phyloP scores from a whole-genome alignment of 2,329 filamentous ascomycete species.

The Aspergillus piperis region DNA sequence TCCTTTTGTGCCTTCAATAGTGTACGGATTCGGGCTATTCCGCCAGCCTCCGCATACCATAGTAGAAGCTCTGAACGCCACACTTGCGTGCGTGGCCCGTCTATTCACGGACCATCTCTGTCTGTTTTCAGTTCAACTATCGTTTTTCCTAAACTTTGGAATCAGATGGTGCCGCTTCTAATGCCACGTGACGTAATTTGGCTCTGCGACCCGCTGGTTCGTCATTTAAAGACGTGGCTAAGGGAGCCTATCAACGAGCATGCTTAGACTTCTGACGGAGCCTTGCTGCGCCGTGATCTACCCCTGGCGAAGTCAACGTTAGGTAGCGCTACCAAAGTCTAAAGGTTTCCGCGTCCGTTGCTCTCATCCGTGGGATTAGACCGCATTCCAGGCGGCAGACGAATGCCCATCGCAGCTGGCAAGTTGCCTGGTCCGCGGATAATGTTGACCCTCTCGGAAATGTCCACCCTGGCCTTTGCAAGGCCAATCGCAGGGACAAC shows the following conservation, averaged over 20 bases:
- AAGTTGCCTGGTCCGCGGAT: conserved; percentile 22
- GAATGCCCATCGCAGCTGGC: conserved; percentile 36
- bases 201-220: not conserved
- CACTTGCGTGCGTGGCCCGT: not conserved
- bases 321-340: not conserved
- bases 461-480: conserved; percentile 78
- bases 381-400: conserved; percentile 43
- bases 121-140: not conserved
- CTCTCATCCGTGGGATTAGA: conserved; percentile 11
- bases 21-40: not conserved
- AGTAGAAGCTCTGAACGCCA: not conserved
- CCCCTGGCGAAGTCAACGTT: not conserved
- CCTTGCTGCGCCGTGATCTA: not conserved
- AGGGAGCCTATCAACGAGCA: not conserved
- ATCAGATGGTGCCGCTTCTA: conserved; percentile 9
- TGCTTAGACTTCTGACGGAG: not conserved
- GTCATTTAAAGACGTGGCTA: not conserved
- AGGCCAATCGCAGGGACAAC: conserved; percentile 87
- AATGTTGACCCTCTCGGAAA: conserved; percentile 48
- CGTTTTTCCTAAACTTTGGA: conserved; percentile 5
- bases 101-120: not conserved
- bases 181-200: conserved; percentile 21
- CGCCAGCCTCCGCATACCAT: not conserved
- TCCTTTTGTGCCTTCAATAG: not conserved
- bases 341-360: conserved; percentile 19